Percentiles rank a stretch among this genome's conserved stretches.
Conservation (phyloP, 768 basidiomycete species). For the Mycena vitilis region DNA sequence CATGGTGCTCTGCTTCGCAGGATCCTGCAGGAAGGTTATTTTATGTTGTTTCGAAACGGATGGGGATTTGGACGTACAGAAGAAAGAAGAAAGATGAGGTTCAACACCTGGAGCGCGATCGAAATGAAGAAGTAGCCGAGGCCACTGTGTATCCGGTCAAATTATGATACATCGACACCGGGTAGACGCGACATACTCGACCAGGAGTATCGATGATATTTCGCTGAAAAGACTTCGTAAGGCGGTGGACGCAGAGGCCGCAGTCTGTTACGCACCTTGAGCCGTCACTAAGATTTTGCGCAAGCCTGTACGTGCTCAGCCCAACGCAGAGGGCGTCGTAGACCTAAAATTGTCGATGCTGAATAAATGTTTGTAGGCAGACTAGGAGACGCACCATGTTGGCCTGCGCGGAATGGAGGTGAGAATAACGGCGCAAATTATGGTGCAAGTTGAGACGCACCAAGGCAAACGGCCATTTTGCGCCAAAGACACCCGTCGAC, state of each 20-base stretch:
- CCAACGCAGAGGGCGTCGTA: conserved; percentile 6
- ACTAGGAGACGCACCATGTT: not conserved
- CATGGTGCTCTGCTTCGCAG: conserved; percentile 13
- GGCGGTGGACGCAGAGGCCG: not conserved
- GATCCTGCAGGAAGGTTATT: not conserved
- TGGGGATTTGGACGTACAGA: not conserved
- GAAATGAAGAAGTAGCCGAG: conserved; percentile 3
- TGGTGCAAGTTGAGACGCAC: no score
- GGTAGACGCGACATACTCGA: not conserved
- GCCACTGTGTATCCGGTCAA: not conserved
- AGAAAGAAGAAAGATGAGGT: conserved; percentile 11
- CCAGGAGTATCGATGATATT: conserved; percentile 11
- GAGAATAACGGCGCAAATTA: no score
- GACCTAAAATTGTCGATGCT: not conserved
- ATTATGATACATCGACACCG: not conserved
- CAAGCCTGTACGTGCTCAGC: conserved; percentile 1
- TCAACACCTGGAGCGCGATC: conserved; percentile 6
- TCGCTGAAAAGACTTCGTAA: not conserved
- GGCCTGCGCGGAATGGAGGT: no score
- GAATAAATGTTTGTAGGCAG: not conserved
- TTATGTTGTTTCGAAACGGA: not conserved
- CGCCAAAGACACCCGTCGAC: not conserved
- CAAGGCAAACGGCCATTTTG: conserved; percentile 9
- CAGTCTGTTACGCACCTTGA: not conserved
- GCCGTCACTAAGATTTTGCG: not conserved